Conservation (phyloP, 768 basidiomycete genomes). For the Hygrophorus pudorinus region DNA sequence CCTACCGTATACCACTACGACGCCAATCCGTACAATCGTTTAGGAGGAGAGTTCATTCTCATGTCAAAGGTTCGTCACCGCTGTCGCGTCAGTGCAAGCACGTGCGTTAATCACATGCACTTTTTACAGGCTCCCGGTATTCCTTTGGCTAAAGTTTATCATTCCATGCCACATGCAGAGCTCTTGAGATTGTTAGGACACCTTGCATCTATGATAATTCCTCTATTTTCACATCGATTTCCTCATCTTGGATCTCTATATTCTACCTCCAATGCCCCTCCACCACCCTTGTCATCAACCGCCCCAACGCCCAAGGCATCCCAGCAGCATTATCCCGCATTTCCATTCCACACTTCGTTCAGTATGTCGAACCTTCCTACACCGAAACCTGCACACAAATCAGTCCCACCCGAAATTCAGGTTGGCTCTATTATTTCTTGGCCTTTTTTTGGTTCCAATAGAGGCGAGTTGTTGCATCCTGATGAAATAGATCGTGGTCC, state of each 20-base stretch:
- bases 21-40: constrained; percentile 73
- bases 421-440: constrained; percentile 82
- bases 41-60: constrained; percentile 79
- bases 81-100: neutral
- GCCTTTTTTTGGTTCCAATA: constrained; percentile 83
- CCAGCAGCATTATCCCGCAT: constrained; percentile 28
- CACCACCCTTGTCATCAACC: constrained; percentile 21
- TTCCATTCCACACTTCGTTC: constrained; percentile 34
- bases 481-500: constrained; percentile 73
- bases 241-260: constrained; percentile 68
- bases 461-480: constrained; percentile 62
- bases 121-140: constrained; percentile 57
- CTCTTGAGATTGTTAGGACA: constrained; percentile 59
- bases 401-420: constrained; percentile 29
- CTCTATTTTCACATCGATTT: constrained; percentile 72
- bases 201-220: constrained; percentile 57
- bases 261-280: constrained; percentile 34
- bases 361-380: constrained; percentile 21
- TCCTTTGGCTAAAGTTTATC: constrained; percentile 61
- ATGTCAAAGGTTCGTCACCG: constrained; percentile 65
- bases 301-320: constrained; percentile 35
- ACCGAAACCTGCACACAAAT: constrained; percentile 12
- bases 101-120: constrained; percentile 4
- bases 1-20: constrained; percentile 71
- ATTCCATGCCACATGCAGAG: constrained; percentile 54